phyloP scores from a whole-genome alignment of 495 filamentous ascomycete species.

The Sabuloglossum arenarium region DNA sequence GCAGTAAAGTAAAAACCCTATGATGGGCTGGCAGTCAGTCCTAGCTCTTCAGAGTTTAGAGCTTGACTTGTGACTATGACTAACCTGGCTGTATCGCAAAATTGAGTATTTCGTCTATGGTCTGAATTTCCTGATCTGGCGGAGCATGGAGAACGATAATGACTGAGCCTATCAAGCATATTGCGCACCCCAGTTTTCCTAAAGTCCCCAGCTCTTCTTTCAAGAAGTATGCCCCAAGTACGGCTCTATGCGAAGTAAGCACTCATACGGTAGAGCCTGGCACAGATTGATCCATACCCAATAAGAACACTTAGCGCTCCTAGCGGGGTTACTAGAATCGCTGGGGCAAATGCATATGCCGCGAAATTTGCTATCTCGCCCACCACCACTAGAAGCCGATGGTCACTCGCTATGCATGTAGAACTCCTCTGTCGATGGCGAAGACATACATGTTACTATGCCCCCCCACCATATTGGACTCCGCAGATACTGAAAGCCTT shows the following conservation, averaged over 20 bases:
- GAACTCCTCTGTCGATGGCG: not conserved
- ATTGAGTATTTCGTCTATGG: slow-evolving; percentile 67
- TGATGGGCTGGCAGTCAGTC: not conserved
- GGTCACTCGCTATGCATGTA: not conserved
- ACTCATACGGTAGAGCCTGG: not conserved
- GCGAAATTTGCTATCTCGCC: slow-evolving; percentile 94
- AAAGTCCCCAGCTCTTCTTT: slow-evolving; percentile 71
- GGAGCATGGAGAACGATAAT: slow-evolving; percentile 96
- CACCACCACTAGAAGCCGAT: slow-evolving; percentile 30
- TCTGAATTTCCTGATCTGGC: slow-evolving; percentile 72
- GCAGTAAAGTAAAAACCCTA: slow-evolving; percentile 80
- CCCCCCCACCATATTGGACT: slow-evolving; percentile 93
- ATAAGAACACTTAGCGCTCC: slow-evolving; percentile 88
- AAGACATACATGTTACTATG: slow-evolving; percentile 55
- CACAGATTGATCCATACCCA: slow-evolving; percentile 28
- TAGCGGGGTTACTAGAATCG: slow-evolving; percentile 86
- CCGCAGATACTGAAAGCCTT: slow-evolving; percentile 81
- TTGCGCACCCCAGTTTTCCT: slow-evolving; percentile 86
- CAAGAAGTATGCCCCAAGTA: slow-evolving; percentile 85
- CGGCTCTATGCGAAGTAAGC: slow-evolving; percentile 37
- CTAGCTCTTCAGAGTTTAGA: slow-evolving; percentile 11
- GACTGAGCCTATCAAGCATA: slow-evolving; percentile 87
- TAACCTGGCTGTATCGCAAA: slow-evolving; percentile 86
- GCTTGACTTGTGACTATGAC: too few relatives aligned
- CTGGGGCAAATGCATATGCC: slow-evolving; percentile 93